Percentiles rank a stretch among this genome's conserved stretches.
Conservation (phyloP, 129 eudicot species). For the Gnaphalium uliginosum region DNA sequence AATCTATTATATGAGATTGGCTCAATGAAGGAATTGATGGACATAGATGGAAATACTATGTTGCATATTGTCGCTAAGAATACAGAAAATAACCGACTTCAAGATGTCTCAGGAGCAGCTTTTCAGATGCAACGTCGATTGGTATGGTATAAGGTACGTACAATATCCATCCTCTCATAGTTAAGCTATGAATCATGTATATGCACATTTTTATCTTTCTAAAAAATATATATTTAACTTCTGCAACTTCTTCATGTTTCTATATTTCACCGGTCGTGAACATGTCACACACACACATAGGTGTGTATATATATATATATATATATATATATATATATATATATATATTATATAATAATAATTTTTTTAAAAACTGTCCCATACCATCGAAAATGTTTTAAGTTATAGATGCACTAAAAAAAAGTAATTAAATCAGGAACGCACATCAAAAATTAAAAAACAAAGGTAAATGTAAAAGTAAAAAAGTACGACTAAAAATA, state of each 20-base stretch:
- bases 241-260: not conserved
- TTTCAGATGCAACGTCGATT: conserved; percentile 38
- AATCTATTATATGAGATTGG: conserved; percentile 39
- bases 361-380: too few relatives aligned
- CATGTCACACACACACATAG: too few relatives aligned
- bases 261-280: not conserved
- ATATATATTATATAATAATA: too few relatives aligned
- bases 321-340: too few relatives aligned
- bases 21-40: conserved; percentile 26
- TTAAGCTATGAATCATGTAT: not conserved
- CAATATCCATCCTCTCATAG: not conserved
- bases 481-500: too few relatives aligned
- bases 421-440: too few relatives aligned
- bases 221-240: not conserved
- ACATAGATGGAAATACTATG: conserved; percentile 21
- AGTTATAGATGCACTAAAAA: too few relatives aligned
- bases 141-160: conserved; percentile 51
- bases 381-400: too few relatives aligned
- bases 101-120: conserved; percentile 40
- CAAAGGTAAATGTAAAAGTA: too few relatives aligned
- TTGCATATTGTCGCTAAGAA: conserved; percentile 37
- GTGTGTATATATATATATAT: too few relatives aligned
- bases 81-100: conserved; percentile 16
- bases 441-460: too few relatives aligned
- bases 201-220: not conserved